phyloP scores from a whole-genome alignment of 768 basidiomycete genomes.

The Trametes gibbosa region DNA sequence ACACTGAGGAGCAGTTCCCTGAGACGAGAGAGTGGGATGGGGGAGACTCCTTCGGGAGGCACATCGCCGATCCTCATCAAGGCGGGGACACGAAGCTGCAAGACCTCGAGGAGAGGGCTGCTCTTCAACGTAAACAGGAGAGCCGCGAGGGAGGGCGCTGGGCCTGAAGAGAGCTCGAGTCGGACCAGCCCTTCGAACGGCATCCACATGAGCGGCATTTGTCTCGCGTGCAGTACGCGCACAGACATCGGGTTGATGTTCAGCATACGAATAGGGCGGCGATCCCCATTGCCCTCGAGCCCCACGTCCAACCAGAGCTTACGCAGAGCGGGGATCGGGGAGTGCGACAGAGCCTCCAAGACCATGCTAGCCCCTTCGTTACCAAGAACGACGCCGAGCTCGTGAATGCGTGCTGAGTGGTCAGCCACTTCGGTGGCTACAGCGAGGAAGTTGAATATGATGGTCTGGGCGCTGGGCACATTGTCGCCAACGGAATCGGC shows the following conservation, averaged over 20 bases:
- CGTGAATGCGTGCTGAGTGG: neutral
- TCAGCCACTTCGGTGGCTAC: neutral
- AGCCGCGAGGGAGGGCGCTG: neutral
- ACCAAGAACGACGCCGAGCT: neutral
- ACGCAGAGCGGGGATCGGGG: neutral
- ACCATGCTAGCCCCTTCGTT: neutral
- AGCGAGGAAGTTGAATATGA: neutral
- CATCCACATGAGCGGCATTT: neutral
- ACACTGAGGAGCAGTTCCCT: neutral
- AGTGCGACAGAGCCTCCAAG: neutral
- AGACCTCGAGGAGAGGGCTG: neutral
- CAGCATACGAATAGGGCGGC: neutral
- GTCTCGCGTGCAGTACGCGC: neutral
- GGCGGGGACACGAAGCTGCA: neutral
- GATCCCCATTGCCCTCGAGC: too few species aligned
- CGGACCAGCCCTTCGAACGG: neutral
- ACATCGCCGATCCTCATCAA: neutral
- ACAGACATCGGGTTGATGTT: neutral
- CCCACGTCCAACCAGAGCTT: constrained; percentile 2
- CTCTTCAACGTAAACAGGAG: constrained; percentile 4
- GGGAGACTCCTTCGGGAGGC: neutral
- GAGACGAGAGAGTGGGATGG: neutral
- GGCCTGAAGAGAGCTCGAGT: neutral
- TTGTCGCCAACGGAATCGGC: too few species aligned
- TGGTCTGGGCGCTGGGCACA: too few species aligned